Evolutionary conservation across 2,329 filamentous ascomycete genomes (phyloP), one percentile per base, ranked within the genome.

Genomic region (Tolypocladium ovalisporum): DNA sequence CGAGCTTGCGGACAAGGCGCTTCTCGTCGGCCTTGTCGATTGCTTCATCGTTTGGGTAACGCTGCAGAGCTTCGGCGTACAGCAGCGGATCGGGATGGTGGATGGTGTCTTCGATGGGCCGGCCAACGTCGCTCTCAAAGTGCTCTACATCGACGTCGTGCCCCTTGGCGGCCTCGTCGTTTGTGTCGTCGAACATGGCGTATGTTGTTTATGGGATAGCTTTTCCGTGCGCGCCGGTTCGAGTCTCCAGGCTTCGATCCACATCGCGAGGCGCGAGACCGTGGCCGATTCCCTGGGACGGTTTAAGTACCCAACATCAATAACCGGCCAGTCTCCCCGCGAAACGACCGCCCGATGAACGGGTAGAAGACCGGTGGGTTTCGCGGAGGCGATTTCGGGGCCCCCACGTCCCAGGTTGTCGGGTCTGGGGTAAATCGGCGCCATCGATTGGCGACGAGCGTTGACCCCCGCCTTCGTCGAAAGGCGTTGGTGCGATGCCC

Each of bases 31-130:
- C 65, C 2, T 62, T 60, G 37, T 74, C 68, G 51, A 75, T 74
- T 24, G 66, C 63, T 53, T 73, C 70, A 55, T 74, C 71, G 32
- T 64, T 68, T 6, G 71, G 71, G 52, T 73, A 73, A 29, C 69
- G 61, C 15, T 64, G 64, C n/a, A 74, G 60, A 8, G 71, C 71
- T 57, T 73, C 65, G 19, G 62, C 56, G 57, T 74, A 74, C 7
- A 73, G 67, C 32, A 68, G 66, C 6, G 64, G 61, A 27, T 64
- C 29, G 19, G 60, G 57, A 34, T 66, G 63, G 19, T 64, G 59
- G 54, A 68, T 61, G 15, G 58, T 57, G 6, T 59, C 56, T 19
- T 59, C 39, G 2, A 51, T 54, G 2, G 63, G 57, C 34, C 59
- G 58, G 7, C 59, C 56, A 27, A 64, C 52, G 37, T 61, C 58